Evolutionary conservation across 768 basidiomycete genomes (phyloP).

Genomic region (Strobilomyces dryophilus): DNA sequence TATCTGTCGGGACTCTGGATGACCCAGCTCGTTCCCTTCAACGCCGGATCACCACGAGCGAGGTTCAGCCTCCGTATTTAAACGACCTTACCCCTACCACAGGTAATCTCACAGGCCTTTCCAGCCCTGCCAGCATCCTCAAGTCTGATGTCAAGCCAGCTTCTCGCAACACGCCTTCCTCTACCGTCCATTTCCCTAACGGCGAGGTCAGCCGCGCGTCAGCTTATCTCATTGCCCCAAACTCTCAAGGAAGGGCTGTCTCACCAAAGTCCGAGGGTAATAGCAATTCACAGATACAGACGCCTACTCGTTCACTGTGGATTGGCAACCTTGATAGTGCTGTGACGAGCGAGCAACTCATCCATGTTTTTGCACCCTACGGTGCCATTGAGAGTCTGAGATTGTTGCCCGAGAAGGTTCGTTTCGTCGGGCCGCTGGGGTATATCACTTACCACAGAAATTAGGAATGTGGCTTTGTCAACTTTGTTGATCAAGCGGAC

Average conservation of each 20-base stretch:
- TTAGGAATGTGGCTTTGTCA: slow-evolving; percentile 98
- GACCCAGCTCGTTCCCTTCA: slow-evolving; percentile 70
- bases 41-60: slow-evolving; percentile 56
- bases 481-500: slow-evolving; percentile 93
- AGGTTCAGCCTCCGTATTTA: slow-evolving; percentile 52
- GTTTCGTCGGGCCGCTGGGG: slow-evolving; percentile 1
- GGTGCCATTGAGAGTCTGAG: slow-evolving; percentile 96
- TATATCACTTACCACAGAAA: slow-evolving; percentile 15
- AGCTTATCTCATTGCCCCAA: slow-evolving; percentile 66
- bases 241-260: slow-evolving; percentile 66
- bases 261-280: slow-evolving; percentile 75
- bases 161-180: slow-evolving; percentile 39
- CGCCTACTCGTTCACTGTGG: slow-evolving; percentile 95
- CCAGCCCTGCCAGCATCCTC: slow-evolving; percentile 43
- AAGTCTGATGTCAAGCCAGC: slow-evolving; percentile 54
- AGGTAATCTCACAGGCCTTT: slow-evolving; percentile 27
- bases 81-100: slow-evolving; percentile 45
- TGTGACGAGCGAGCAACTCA: slow-evolving; percentile 91
- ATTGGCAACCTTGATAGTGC: slow-evolving; percentile 96
- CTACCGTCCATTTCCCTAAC: slow-evolving; percentile 69
- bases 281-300: slow-evolving; percentile 73
- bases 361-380: slow-evolving; percentile 93
- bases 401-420: slow-evolving; percentile 93
- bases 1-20: slow-evolving; percentile 85
- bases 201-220: slow-evolving; percentile 57